phyloP scores from a whole-genome alignment of 306 rosid species.

The Boehmeria nivea region DNA sequence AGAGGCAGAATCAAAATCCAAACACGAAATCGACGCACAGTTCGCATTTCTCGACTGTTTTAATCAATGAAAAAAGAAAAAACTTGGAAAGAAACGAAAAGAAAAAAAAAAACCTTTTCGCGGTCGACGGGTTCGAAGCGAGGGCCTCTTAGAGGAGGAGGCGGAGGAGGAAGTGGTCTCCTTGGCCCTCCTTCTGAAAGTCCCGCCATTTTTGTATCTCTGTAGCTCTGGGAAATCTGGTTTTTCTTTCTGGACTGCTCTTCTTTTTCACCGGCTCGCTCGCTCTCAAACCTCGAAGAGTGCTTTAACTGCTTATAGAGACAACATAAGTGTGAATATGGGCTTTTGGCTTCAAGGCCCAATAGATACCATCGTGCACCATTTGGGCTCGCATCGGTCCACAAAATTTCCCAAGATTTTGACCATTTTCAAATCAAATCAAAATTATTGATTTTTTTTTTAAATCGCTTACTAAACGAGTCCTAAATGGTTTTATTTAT shows the following conservation, averaged over 20 bases:
- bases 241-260: neutral
- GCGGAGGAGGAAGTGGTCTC: constrained; percentile 34
- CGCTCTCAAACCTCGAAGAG: no score
- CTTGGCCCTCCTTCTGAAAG: constrained; percentile 29
- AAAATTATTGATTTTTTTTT: no score
- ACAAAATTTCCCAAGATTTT: no score
- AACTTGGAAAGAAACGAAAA: neutral
- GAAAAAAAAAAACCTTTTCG: constrained; percentile 31
- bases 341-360: no score
- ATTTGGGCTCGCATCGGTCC: no score
- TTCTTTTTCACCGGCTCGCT: neutral
- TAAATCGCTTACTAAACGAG: no score
- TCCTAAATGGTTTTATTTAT: no score
- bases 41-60: neutral
- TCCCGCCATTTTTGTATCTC: constrained; percentile 30
- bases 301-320: no score
- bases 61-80: neutral
- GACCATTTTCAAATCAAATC: no score
- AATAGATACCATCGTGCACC: no score
- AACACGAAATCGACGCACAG: neutral
- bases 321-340: no score
- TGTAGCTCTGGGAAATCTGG: neutral
- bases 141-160: constrained; percentile 29
- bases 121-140: constrained; percentile 40
- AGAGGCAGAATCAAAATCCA: neutral